These are phyloP conservation scores for Fraxinus quadrangulata DNA, from an alignment of 257 asterid genomes.

Conservation along the genomic window DNA sequence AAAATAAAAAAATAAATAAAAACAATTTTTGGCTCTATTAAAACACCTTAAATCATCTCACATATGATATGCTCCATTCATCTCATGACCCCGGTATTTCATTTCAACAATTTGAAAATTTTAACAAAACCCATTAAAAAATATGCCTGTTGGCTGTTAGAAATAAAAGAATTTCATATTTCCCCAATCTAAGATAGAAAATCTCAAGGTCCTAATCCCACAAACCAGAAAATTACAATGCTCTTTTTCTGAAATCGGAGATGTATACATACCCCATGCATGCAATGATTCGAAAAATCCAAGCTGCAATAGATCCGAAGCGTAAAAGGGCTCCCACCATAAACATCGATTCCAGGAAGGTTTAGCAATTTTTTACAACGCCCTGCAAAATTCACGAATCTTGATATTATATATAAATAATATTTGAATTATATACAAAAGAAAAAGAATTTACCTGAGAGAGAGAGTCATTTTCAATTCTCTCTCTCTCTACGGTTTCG, in stretches of 20 bases:
- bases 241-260: background rate
- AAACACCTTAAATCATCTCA: background rate
- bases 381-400: slow-evolving; percentile 41
- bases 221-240: slow-evolving; percentile 3
- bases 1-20: no score
- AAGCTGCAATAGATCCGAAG: slow-evolving; percentile 60
- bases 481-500: slow-evolving; percentile 18
- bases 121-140: background rate
- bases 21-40: no score
- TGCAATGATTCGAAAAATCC: slow-evolving; percentile 56
- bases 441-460: slow-evolving; percentile 30
- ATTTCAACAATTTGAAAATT: background rate
- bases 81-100: no score
- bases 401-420: background rate
- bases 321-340: slow-evolving; percentile 60
- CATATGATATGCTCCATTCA: slow-evolving; percentile 10
- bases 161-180: background rate
- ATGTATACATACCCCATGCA: slow-evolving; percentile 73
- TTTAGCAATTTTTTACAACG: slow-evolving; percentile 25
- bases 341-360: slow-evolving; percentile 54
- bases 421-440: background rate
- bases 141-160: background rate
- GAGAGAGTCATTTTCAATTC: slow-evolving; percentile 35
- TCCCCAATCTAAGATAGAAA: background rate
- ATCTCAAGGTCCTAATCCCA: background rate